A percentile compares a stretch with the other conserved stretches of the same genome.
Conservation (phyloP, 2,329 filamentous ascomycete genomes). For the Aspergillus caelatus region DNA sequence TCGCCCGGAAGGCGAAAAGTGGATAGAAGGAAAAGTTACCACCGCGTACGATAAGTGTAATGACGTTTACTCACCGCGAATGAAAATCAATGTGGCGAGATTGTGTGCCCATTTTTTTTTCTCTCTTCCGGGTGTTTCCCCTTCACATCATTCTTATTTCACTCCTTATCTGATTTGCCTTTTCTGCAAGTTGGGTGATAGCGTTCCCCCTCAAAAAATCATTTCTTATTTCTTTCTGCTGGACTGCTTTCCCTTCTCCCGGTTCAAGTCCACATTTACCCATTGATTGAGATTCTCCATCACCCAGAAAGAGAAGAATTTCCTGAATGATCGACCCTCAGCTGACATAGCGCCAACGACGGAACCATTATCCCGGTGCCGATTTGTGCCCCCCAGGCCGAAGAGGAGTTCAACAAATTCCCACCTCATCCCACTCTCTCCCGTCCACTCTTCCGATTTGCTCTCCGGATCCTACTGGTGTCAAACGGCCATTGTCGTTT, state of each 20-base stretch:
- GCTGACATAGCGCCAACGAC: slow-evolving; percentile 16
- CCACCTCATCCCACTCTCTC: slow-evolving; percentile 22
- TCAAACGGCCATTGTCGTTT: slow-evolving; percentile 7
- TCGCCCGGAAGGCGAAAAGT: background rate
- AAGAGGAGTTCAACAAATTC: slow-evolving; percentile 9
- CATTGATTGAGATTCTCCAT: background rate
- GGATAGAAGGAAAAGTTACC: slow-evolving; percentile 19
- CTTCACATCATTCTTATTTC: background rate
- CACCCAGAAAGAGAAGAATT: background rate
- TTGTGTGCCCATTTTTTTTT: slow-evolving; percentile 6
- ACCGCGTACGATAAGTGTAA: slow-evolving; percentile 13
- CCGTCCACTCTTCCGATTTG: slow-evolving; percentile 12
- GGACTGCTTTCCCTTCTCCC: no score
- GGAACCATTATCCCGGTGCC: slow-evolving; percentile 26
- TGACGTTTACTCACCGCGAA: slow-evolving; percentile 16
- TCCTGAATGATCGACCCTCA: slow-evolving; percentile 4
- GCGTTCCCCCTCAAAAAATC: background rate
- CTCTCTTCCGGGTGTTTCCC: background rate
- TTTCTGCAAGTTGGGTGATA: background rate
- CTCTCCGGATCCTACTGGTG: slow-evolving; percentile 7
- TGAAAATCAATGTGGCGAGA: slow-evolving; percentile 9
- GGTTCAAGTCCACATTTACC: background rate
- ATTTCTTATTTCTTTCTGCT: background rate
- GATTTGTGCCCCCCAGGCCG: slow-evolving; percentile 22
- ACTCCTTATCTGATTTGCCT: background rate